Evolutionary conservation across 805 yeast genomes (phyloP).

Genomic region (Wickerhamomyces rabaulensis): DNA sequence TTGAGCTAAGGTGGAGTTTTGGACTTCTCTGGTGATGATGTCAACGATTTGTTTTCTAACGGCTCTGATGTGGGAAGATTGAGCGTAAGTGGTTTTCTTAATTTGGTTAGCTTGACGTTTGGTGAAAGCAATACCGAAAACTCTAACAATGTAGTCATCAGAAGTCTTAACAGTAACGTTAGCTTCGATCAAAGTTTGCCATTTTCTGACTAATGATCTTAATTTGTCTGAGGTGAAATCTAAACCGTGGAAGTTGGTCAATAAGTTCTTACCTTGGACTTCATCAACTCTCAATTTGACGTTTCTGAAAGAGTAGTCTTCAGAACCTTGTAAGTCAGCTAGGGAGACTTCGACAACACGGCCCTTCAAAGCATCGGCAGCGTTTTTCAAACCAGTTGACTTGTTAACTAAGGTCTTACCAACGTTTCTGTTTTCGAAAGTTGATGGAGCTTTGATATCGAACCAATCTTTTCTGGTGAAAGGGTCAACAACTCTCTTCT

Average conservation of each 20-base stretch:
- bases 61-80: constrained; percentile 94
- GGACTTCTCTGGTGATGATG: constrained; percentile 94
- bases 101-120: constrained; percentile 95
- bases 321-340: constrained; percentile 98
- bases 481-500: constrained; percentile 99
- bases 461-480: constrained; percentile 99
- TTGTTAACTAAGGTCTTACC: constrained; percentile 99
- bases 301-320: constrained; percentile 98
- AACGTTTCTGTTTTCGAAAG: constrained; percentile 96
- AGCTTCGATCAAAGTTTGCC: constrained; percentile 98
- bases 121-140: constrained; percentile 97
- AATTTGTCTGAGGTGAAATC: constrained; percentile 97
- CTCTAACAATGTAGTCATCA: constrained; percentile 95
- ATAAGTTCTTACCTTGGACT: constrained; percentile 97
- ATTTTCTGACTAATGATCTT: constrained; percentile 96
- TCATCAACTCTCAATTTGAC: constrained; percentile 97
- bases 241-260: constrained; percentile 99
- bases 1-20: constrained; percentile 92
- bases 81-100: constrained; percentile 97
- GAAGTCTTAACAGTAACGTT: constrained; percentile 97
- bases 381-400: constrained; percentile 96
- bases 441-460: constrained; percentile 97
- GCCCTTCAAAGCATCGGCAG: constrained; percentile 97
- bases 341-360: constrained; percentile 93
- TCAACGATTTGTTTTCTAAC: constrained; percentile 96